Percentiles rank a stretch among this genome's conserved stretches.
Evolutionary conservation across 805 yeast species (phyloP).

Genomic region (Clavispora asparagi): DNA sequence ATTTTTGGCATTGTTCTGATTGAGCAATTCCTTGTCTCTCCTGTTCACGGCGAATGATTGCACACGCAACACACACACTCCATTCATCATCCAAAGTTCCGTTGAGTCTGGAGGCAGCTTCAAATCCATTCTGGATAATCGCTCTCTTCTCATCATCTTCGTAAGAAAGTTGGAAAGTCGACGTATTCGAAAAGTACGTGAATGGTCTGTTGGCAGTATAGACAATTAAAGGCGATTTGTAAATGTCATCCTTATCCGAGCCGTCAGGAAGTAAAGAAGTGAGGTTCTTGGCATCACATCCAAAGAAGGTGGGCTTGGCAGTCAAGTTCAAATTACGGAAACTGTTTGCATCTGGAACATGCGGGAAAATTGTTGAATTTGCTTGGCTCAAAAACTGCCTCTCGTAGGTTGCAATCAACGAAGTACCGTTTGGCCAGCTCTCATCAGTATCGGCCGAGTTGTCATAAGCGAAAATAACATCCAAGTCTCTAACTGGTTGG

Average conservation of each 20-base stretch:
- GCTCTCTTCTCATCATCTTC: constrained; percentile 18
- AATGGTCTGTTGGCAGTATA: constrained; percentile 29
- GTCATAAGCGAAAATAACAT: constrained; percentile 39
- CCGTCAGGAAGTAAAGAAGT: constrained; percentile 14
- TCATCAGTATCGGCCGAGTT: constrained; percentile 27
- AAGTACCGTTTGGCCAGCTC: constrained; percentile 42
- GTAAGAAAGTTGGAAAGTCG: constrained; percentile 24
- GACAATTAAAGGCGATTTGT: constrained; percentile 21
- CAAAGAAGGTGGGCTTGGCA: constrained; percentile 22
- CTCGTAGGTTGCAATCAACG: constrained; percentile 29
- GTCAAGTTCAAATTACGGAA: constrained; percentile 19
- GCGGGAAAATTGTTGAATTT: constrained; percentile 22
- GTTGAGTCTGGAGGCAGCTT: constrained; percentile 38
- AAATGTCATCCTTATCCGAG: constrained; percentile 9
- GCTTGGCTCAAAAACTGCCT: constrained; percentile 25
- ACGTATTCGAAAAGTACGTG: constrained; percentile 22
- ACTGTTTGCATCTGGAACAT: constrained; percentile 18
- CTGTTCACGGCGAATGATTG: constrained; percentile 70
- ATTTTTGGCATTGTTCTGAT: constrained; percentile 62
- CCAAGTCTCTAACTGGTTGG: constrained; percentile 31
- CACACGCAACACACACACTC: constrained; percentile 77
- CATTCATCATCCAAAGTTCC: constrained; percentile 64
- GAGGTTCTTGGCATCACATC: constrained; percentile 22
- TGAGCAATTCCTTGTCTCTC: constrained; percentile 60
- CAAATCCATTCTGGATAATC: constrained; percentile 25